A percentile compares a stretch with the other conserved stretches of the same genome.
Evolutionary conservation across 139 green algal genomes (phyloP).

Genomic region (Chlorella sorokiniana): DNA sequence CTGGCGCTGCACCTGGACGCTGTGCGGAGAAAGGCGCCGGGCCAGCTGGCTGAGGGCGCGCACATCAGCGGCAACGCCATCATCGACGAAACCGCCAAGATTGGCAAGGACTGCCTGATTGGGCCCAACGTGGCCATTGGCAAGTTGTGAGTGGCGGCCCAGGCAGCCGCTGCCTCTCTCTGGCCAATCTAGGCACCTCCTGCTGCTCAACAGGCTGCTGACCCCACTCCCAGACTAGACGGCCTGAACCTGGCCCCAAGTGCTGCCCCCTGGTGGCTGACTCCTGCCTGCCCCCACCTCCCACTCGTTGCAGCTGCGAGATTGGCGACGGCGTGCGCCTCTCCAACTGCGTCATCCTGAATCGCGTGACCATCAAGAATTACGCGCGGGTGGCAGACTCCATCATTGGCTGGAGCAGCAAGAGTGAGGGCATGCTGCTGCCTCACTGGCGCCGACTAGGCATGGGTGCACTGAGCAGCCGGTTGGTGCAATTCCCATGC

Average conservation of each 20-base stretch:
- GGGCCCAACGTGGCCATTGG: conserved; percentile 94
- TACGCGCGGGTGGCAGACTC: conserved; percentile 77
- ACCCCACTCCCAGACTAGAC: too few species aligned
- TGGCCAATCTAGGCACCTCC: neutral
- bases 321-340: conserved; percentile 93
- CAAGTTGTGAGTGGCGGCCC: conserved; percentile 32
- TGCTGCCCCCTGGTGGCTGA: neutral
- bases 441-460: neutral
- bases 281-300: neutral
- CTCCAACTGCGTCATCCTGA: conserved; percentile 88
- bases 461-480: neutral
- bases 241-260: neutral
- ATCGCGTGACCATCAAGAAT: conserved; percentile 77
- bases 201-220: neutral
- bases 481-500: too few species aligned
- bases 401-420: conserved; percentile 92
- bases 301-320: conserved; percentile 58
- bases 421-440: conserved; percentile 11
- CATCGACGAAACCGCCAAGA: conserved; percentile 75
- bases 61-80: conserved; percentile 80
- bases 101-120: conserved; percentile 85
- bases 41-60: conserved; percentile 60
- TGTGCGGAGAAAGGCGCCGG: conserved; percentile 60
- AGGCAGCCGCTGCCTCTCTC: neutral
- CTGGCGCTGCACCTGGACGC: conserved; percentile 88